These are phyloP conservation scores for Miscanthus lutarioriparius DNA, from an alignment of 176 grass and related monocot genomes.

Conservation along the genomic window DNA sequence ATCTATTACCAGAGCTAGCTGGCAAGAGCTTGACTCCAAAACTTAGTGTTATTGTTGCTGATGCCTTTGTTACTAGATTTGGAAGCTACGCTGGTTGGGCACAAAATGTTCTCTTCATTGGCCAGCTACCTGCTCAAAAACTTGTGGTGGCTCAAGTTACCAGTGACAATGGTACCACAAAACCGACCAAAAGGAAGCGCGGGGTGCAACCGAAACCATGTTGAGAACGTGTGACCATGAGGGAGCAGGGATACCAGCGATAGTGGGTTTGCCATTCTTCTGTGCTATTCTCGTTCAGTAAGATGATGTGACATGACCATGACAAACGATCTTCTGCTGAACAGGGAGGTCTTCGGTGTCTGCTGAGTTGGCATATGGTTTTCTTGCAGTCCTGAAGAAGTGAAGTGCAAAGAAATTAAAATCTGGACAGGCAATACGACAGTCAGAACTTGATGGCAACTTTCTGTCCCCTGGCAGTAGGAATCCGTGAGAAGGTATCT, in stretches of 20 bases:
- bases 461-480: slow-evolving; percentile 3
- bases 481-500: slow-evolving; percentile 11
- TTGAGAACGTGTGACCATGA: neutral
- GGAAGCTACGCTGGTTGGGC: slow-evolving; percentile 91
- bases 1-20: slow-evolving; percentile 74
- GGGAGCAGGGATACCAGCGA: neutral
- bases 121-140: slow-evolving; percentile 67
- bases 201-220: neutral
- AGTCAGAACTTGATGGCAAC: slow-evolving; percentile 19
- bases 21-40: slow-evolving; percentile 70
- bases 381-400: neutral
- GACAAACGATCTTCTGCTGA: neutral
- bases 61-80: slow-evolving; percentile 88
- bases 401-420: neutral
- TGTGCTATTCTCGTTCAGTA: neutral
- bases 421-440: neutral
- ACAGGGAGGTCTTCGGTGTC: neutral
- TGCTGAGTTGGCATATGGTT: neutral
- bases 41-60: slow-evolving; percentile 57
- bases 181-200: slow-evolving; percentile 60
- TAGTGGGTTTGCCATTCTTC: slow-evolving; percentile 11
- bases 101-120: slow-evolving; percentile 95
- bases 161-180: neutral
- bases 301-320: neutral
- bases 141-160: slow-evolving; percentile 12